Conservation (phyloP, 495 filamentous ascomycete genomes). For the Penicillium taxi region DNA sequence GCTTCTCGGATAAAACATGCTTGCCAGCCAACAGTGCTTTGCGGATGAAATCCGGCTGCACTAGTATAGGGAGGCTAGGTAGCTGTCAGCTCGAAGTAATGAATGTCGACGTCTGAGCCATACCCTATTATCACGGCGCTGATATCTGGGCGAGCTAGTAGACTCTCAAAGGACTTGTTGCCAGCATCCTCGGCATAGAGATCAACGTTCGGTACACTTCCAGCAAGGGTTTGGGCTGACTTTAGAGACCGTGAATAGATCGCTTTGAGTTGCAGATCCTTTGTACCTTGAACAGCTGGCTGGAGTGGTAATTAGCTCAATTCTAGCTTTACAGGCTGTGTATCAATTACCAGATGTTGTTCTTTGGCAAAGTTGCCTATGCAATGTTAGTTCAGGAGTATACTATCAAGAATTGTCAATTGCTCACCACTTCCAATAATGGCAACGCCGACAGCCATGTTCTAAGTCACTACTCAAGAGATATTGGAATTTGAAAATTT, state of each 20-base stretch:
- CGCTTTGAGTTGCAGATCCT: slow-evolving; percentile 45
- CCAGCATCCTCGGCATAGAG: slow-evolving; percentile 57
- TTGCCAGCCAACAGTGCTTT: slow-evolving; percentile 59
- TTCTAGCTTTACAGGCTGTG: background rate
- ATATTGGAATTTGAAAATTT: no score
- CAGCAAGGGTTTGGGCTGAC: slow-evolving; percentile 38
- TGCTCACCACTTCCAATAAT: slow-evolving; percentile 59
- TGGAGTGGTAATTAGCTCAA: slow-evolving; percentile 16
- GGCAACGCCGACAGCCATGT: slow-evolving; percentile 48
- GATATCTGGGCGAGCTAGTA: slow-evolving; percentile 60
- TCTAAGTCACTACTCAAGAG: background rate
- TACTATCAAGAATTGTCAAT: background rate
- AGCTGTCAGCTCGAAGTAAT: slow-evolving; percentile 21
- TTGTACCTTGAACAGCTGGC: slow-evolving; percentile 44
- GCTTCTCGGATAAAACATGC: slow-evolving; percentile 80
- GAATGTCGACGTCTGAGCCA: slow-evolving; percentile 5
- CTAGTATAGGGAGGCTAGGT: slow-evolving; percentile 28
- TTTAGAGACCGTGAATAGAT: slow-evolving; percentile 55
- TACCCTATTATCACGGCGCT: slow-evolving; percentile 61
- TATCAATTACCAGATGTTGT: slow-evolving; percentile 37
- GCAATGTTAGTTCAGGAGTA: no score
- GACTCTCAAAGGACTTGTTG: slow-evolving; percentile 43
- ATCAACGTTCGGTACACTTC: slow-evolving; percentile 36
- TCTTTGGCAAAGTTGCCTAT: slow-evolving; percentile 44
- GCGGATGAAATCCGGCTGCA: slow-evolving; percentile 32